A percentile compares a stretch with the other conserved stretches of the same genome.
These are phyloP conservation scores for Aspergillus quadrilineatus DNA, from an alignment of 2,329 filamentous ascomycete species.

Conservation along the genomic window DNA sequence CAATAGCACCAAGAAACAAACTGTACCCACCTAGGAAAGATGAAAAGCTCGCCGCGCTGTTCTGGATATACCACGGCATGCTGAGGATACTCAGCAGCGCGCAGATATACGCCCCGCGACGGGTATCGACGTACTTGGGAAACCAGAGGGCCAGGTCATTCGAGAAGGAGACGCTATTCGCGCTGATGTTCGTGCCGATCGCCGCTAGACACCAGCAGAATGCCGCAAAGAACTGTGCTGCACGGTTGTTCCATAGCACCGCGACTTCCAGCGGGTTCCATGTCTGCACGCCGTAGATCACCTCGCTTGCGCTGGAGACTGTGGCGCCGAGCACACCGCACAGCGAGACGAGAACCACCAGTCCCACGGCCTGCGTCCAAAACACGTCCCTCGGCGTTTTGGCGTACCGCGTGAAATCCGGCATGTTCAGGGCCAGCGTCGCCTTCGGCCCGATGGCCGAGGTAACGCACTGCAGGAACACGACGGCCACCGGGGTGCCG, in stretches of 20 bases:
- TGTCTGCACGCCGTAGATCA: constrained; percentile 14
- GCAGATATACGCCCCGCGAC: constrained; percentile 13
- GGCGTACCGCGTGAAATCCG: constrained; percentile 16
- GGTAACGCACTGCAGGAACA: constrained; percentile 7
- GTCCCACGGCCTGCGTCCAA: constrained; percentile 11
- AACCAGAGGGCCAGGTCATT: constrained; percentile 11
- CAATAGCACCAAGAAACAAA: constrained; percentile 13
- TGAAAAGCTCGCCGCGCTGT: constrained; percentile 12
- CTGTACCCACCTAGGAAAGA: constrained; percentile 15
- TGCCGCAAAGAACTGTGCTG: constrained; percentile 15
- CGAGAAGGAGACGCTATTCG: constrained; percentile 13
- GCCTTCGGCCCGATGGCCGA: background rate
- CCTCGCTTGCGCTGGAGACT: constrained; percentile 10
- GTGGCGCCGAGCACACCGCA: constrained; percentile 15
- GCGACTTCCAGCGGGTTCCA: constrained; percentile 16
- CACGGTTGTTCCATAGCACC: constrained; percentile 11
- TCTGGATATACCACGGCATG: constrained; percentile 17
- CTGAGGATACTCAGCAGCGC: constrained; percentile 9
- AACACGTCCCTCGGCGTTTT: constrained; percentile 6
- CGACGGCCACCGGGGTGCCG: constrained; percentile 13
- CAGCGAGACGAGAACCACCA: constrained; percentile 12
- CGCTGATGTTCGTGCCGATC: constrained; percentile 13
- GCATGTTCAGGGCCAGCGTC: constrained; percentile 3
- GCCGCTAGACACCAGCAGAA: constrained; percentile 12
- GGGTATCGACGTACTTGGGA: constrained; percentile 6